Evolutionary conservation across 257 asterid genomes (phyloP).

Genomic region (Nicotiana attenuata): DNA sequence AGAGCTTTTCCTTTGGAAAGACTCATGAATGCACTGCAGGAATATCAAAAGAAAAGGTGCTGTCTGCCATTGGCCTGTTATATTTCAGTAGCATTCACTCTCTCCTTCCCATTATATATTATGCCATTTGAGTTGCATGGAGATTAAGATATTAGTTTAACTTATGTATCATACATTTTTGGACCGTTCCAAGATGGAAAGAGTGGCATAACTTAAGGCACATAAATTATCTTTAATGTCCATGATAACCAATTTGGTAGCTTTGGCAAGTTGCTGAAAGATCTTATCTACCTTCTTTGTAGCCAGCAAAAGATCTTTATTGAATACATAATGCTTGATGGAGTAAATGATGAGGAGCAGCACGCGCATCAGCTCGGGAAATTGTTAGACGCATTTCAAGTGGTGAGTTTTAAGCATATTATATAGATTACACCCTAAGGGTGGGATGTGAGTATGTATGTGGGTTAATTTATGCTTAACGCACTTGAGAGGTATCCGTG

Average conservation of each 20-base stretch:
- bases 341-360: conserved; percentile 81
- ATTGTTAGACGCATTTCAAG: conserved; percentile 62
- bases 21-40: conserved; percentile 69
- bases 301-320: conserved; percentile 94
- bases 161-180: background rate
- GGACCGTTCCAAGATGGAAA: background rate
- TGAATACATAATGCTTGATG: conserved; percentile 97
- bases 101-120: background rate
- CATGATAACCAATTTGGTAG: background rate
- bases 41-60: conserved; percentile 75
- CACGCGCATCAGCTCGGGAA: conserved; percentile 94
- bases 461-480: background rate
- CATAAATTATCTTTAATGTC: background rate
- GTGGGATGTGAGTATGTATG: background rate
- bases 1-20: conserved; percentile 89
- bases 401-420: conserved; percentile 38
- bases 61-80: background rate
- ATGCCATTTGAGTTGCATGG: conserved; percentile 6
- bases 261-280: conserved; percentile 10
- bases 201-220: background rate
- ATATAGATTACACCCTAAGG: background rate
- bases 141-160: background rate
- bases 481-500: background rate
- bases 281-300: conserved; percentile 31
- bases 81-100: background rate